Conservation (phyloP, 345 rosid genomes). For the Citropsis articulata region DNA sequence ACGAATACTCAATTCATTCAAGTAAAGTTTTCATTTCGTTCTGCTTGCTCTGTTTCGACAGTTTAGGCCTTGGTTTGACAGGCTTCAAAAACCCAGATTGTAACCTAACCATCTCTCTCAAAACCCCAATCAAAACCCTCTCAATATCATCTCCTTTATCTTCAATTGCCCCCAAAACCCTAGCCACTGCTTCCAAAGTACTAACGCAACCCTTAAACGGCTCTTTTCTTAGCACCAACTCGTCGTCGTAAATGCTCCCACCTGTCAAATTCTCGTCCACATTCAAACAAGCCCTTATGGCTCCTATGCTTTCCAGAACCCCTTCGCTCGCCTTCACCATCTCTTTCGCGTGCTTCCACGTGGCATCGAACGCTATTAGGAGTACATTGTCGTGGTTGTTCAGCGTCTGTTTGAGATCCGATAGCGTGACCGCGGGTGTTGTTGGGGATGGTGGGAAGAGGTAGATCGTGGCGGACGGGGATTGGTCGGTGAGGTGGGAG, state of each 20-base stretch:
- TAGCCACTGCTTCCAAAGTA: conserved; percentile 85
- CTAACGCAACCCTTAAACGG: conserved; percentile 79
- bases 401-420: conserved; percentile 35
- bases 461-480: conserved; percentile 43
- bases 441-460: conserved; percentile 68
- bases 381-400: conserved; percentile 4
- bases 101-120: conserved; percentile 79
- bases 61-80: conserved; percentile 56
- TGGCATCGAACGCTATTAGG: conserved; percentile 75
- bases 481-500: conserved; percentile 39
- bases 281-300: conserved; percentile 65
- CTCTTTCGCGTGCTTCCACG: conserved; percentile 95
- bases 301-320: conserved; percentile 49
- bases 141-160: conserved; percentile 57
- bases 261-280: conserved; percentile 50
- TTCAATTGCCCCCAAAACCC: conserved; percentile 65
- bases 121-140: conserved; percentile 43
- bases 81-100: conserved; percentile 80
- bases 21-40: conserved; percentile 8
- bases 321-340: conserved; percentile 76
- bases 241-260: conserved; percentile 70
- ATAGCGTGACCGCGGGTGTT: conserved; percentile 49
- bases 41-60: conserved; percentile 42
- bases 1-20: background rate
- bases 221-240: conserved; percentile 70